These are phyloP conservation scores for Vigna nakashimae DNA, from an alignment of 306 rosid genomes.

Conservation along the genomic window DNA sequence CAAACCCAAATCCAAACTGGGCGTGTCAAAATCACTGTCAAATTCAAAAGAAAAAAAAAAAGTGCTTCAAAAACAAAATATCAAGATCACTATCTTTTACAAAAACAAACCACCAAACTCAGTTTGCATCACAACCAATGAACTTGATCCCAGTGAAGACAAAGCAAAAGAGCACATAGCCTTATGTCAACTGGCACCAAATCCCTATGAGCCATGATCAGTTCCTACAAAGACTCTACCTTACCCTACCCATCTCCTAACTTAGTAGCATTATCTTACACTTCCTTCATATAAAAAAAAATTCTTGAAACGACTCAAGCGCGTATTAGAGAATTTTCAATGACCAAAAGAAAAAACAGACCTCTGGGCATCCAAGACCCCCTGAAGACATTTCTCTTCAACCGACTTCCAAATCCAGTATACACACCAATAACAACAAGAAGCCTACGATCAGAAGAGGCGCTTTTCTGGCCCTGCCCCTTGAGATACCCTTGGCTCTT, in stretches of 20 bases:
- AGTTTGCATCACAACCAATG: background rate
- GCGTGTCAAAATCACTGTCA: conserved; percentile 18
- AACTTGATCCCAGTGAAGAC: conserved; percentile 21
- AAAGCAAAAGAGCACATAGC: background rate
- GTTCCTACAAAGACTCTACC: conserved; percentile 7
- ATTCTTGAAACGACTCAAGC: background rate
- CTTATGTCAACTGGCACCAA: conserved; percentile 26
- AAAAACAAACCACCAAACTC: conserved; percentile 15
- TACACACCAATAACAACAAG: conserved; percentile 96
- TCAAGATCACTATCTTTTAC: conserved; percentile 15
- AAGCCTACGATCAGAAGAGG: conserved; percentile 68
- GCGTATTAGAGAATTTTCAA: background rate
- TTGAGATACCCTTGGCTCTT: conserved; percentile 97
- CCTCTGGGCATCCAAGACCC: conserved; percentile 99
- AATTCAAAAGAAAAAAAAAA: background rate
- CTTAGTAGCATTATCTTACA: conserved; percentile 9
- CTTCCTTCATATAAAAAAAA: background rate
- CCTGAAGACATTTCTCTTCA: conserved; percentile 79
- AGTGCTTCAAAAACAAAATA: background rate
- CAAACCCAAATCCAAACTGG: background rate
- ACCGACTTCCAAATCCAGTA: conserved; percentile 92
- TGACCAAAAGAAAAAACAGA: conserved; percentile 45
- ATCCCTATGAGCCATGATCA: conserved; percentile 4
- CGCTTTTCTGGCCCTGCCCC: conserved; percentile 56
- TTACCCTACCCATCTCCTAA: conserved; percentile 21